Evolutionary conservation across 495 filamentous ascomycete species (phyloP), one percentile per base, ranked within the genome.

Genomic region (Tirmania nivea): DNA sequence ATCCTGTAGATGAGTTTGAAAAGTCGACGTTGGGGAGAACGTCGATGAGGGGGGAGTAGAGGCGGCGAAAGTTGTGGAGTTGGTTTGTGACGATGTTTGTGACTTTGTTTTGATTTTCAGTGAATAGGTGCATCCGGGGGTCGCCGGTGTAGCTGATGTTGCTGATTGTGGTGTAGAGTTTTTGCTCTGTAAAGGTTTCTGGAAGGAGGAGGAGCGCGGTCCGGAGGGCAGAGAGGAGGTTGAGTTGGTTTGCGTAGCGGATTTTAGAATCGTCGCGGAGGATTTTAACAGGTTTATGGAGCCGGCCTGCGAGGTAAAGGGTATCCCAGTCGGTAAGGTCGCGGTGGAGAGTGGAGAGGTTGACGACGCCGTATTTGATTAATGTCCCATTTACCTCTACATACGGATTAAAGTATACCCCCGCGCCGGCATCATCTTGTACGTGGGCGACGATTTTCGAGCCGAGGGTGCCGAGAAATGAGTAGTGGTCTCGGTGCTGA

Each of bases 201-300:
- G 88, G 88, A 1, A 97, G 74, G 16, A 96, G 72, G 1, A 97
- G 71, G 10, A 97, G 75, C 0, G 90, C 86, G 16, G 87, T 88
- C 20, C 92, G 82, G 20, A 95, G 70, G 3, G 90, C 90, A 7
- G 89, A 90, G 19, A 96, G 67, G 8, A 97, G 75, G 63, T 97
- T 97, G 66, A 90, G 78, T 65, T 96, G 92, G 65, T 96, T 95
- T 6, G 90, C 84, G 19, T 94, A 72, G 16, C 88, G 84, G 35
- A 97, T 84, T 51, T 79, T 77, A 1, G 92, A 82, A 61, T 96
- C 85, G 59, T 97, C 90, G 19, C 87, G 81, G 6, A 97, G 75
- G 59, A 96, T 97, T 69, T 96, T 95, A 60, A 96, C 90, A 1
- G 90, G 90, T 63, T 97, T 97, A 35, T 97, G 90, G 45, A 97